A percentile compares a stretch with the other conserved stretches of the same genome.
Conservation (phyloP, 1,139 yeast genomes). For the Kodamaea plutei region DNA sequence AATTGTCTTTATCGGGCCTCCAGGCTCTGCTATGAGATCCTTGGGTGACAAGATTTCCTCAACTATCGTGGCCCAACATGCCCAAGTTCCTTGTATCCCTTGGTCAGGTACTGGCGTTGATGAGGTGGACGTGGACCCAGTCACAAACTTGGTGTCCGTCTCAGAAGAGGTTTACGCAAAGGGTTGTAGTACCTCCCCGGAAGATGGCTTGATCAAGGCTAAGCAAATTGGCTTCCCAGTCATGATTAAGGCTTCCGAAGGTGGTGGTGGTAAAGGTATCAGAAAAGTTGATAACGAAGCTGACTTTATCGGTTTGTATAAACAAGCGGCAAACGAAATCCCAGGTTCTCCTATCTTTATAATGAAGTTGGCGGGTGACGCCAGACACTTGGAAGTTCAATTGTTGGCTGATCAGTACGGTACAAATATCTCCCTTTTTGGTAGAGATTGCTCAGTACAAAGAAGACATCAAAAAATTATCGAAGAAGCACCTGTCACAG, state of each 20-base stretch:
- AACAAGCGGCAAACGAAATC: conserved; percentile 90
- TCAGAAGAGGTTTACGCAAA: conserved; percentile 73
- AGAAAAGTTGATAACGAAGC: conserved; percentile 82
- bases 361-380: conserved; percentile 92
- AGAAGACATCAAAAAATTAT: conserved; percentile 96
- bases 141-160: conserved; percentile 81
- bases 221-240: conserved; percentile 89
- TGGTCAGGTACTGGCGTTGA: conserved; percentile 99
- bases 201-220: conserved; percentile 84
- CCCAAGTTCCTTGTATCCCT: conserved; percentile 95
- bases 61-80: conserved; percentile 98
- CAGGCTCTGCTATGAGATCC: conserved; percentile 99
- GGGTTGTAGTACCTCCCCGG: conserved; percentile 85
- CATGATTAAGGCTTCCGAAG: conserved; percentile 96
- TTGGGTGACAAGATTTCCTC: conserved; percentile 96
- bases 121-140: conserved; percentile 62
- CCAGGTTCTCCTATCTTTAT: conserved; percentile 96
- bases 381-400: conserved; percentile 94
- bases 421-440: conserved; percentile 86
- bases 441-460: conserved; percentile 96
- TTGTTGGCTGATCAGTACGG: conserved; percentile 94
- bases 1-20: conserved; percentile 94
- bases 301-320: conserved; percentile 64
- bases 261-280: conserved; percentile 99
- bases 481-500: conserved; percentile 95